Evolutionary conservation across 2,329 filamentous ascomycete genomes (phyloP).

Genomic region (Xylariaceae sp.): DNA sequence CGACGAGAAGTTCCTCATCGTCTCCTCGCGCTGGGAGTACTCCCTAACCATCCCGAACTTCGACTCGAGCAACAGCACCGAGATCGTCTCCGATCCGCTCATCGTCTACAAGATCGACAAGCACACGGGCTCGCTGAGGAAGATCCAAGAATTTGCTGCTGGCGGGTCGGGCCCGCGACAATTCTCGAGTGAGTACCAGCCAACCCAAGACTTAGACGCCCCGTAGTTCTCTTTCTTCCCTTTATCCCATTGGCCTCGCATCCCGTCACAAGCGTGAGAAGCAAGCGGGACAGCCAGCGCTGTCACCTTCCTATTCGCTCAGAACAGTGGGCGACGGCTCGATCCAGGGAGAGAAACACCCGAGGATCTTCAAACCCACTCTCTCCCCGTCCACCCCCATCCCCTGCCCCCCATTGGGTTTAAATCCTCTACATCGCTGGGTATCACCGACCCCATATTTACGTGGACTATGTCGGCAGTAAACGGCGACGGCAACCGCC

Average conservation of each 20-base stretch:
- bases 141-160: constrained; percentile 56
- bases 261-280: background rate
- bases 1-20: constrained; percentile 58
- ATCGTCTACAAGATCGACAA: constrained; percentile 56
- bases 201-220: background rate
- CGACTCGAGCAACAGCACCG: constrained; percentile 40
- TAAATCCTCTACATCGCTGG: constrained; percentile 47
- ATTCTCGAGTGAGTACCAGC: constrained; percentile 17
- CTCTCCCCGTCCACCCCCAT: background rate
- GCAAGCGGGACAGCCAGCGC: background rate
- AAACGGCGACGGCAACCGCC: constrained; percentile 58
- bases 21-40: constrained; percentile 63
- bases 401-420: background rate
- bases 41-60: constrained; percentile 48
- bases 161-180: constrained; percentile 60
- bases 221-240: background rate
- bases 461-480: constrained; percentile 39
- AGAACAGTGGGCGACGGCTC: too few species aligned
- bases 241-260: background rate
- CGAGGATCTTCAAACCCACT: background rate
- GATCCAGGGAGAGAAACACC: background rate
- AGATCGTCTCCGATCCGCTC: constrained; percentile 58
- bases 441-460: background rate
- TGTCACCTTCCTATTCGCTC: background rate
- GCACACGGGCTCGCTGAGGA: constrained; percentile 50